These are phyloP conservation scores for Globisporangium polare DNA, from an alignment of 352 stramenopile genomes.

Conservation along the genomic window DNA sequence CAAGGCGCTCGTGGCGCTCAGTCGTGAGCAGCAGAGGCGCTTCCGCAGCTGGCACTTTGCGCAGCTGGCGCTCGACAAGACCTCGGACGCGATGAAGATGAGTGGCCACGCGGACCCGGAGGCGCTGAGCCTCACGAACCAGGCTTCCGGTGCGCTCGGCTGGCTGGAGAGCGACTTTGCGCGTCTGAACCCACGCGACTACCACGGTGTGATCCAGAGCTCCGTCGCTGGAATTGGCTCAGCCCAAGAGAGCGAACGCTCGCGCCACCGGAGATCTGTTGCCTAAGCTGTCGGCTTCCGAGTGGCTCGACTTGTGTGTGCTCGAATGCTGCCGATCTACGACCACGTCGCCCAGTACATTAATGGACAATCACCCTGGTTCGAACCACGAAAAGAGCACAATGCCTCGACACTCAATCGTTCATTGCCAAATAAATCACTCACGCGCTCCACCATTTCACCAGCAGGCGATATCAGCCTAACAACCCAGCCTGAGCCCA, in stretches of 20 bases:
- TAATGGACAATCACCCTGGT: too few species aligned
- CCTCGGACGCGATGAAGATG: not conserved
- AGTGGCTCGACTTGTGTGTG: too few species aligned
- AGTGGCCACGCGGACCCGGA: not conserved
- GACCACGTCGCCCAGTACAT: not conserved
- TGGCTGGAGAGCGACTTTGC: slow-evolving; percentile 29
- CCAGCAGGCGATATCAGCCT: too few species aligned
- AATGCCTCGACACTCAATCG: too few species aligned
- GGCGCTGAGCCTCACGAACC: not conserved
- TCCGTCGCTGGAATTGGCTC: not conserved
- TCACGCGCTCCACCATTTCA: too few species aligned
- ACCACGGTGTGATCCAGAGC: slow-evolving; percentile 25
- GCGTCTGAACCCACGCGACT: slow-evolving; percentile 26
- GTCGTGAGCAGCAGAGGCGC: not conserved
- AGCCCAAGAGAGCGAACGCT: not conserved
- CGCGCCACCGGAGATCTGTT: not conserved
- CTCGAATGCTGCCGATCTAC: too few species aligned
- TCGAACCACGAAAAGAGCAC: too few species aligned
- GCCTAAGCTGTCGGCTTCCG: not conserved
- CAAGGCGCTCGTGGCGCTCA: not conserved
- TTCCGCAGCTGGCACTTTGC: not conserved
- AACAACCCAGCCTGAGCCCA: too few species aligned
- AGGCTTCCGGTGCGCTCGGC: not conserved
- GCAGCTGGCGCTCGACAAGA: slow-evolving; percentile 1
- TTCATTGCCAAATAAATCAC: too few species aligned